Evolutionary conservation across 73 alveolate species (phyloP).

Genomic region (Paraurostyla sp.): DNA sequence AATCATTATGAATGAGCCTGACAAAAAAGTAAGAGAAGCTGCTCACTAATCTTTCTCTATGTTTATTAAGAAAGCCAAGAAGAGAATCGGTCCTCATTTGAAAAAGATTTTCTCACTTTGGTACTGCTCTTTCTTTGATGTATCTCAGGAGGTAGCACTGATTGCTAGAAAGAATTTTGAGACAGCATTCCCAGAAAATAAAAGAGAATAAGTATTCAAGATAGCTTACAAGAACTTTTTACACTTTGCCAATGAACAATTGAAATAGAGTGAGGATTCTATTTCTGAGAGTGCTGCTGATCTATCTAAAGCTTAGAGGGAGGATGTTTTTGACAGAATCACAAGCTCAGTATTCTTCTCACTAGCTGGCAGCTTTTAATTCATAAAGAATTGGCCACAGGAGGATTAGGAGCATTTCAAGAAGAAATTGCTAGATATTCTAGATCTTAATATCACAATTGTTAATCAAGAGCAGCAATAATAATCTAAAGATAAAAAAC

Average conservation of each 20-base stretch:
- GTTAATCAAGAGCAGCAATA: conserved; percentile 5
- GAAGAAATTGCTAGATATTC: conserved; percentile 33
- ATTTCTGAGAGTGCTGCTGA: conserved; percentile 61
- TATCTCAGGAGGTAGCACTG: conserved; percentile 55
- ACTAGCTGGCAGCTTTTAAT: conserved; percentile 61
- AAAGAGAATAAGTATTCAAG: conserved; percentile 56
- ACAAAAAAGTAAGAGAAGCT: conserved; percentile 75
- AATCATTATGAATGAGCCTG: conserved; percentile 66
- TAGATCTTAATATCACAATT: conserved; percentile 11
- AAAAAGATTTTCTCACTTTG: conserved; percentile 66
- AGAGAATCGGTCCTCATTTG: conserved; percentile 63
- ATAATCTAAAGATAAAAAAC: conserved; percentile 2
- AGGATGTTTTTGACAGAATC: conserved; percentile 75
- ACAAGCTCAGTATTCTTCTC: conserved; percentile 58
- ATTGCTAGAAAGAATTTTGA: conserved; percentile 63
- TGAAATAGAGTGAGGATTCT: conserved; percentile 58
- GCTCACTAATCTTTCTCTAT: conserved; percentile 64
- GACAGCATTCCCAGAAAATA: conserved; percentile 63
- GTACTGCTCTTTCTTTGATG: conserved; percentile 77
- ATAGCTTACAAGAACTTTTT: conserved; percentile 57
- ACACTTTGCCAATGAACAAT: conserved; percentile 62
- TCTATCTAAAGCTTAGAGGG: conserved; percentile 49
- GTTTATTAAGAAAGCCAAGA: conserved; percentile 66
- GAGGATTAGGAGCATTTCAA: conserved; percentile 49
- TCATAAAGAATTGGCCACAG: conserved; percentile 58